These are phyloP conservation scores for Mycena haematopus DNA, from an alignment of 768 basidiomycete genomes.

Conservation along the genomic window DNA sequence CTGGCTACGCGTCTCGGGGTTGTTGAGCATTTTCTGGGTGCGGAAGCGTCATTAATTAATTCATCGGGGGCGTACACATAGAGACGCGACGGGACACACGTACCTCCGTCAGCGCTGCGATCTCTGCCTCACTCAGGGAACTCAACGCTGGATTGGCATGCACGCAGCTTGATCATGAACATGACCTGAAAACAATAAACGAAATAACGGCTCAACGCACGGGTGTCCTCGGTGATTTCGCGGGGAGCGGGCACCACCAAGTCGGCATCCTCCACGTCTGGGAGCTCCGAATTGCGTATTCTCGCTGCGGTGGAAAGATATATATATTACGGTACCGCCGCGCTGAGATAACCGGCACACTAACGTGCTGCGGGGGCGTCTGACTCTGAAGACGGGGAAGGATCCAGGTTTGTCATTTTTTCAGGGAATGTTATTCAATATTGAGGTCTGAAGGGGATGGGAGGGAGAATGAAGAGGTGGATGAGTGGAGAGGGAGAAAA, in stretches of 20 bases:
- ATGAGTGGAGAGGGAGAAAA: too few relatives aligned
- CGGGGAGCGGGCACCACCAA: constrained; percentile 18
- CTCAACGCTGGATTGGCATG: constrained; percentile 11
- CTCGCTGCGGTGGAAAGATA: constrained; percentile 22
- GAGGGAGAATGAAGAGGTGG: not conserved
- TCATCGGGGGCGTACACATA: not conserved
- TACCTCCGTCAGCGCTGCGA: constrained; percentile 26
- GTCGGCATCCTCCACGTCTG: constrained; percentile 13
- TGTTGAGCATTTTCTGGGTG: constrained; percentile 26
- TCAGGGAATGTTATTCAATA: not conserved
- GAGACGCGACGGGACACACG: not conserved
- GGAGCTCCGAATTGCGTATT: constrained; percentile 25
- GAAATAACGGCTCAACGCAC: constrained; percentile 9
- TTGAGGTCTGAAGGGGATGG: not conserved
- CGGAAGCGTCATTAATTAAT: not conserved
- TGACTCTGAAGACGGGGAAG: not conserved
- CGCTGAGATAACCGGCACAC: constrained; percentile 15
- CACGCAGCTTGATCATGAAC: too few relatives aligned
- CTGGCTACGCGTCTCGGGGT: constrained; percentile 21
- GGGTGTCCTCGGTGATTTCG: constrained; percentile 26
- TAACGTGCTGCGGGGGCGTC: constrained; percentile 24
- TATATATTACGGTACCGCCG: constrained; percentile 9
- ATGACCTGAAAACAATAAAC: too few relatives aligned
- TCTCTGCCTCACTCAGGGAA: constrained; percentile 26
- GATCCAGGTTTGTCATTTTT: constrained; percentile 1